Conservation (phyloP, 2,329 filamentous ascomycete genomes). For the Fusarium nygamai region DNA sequence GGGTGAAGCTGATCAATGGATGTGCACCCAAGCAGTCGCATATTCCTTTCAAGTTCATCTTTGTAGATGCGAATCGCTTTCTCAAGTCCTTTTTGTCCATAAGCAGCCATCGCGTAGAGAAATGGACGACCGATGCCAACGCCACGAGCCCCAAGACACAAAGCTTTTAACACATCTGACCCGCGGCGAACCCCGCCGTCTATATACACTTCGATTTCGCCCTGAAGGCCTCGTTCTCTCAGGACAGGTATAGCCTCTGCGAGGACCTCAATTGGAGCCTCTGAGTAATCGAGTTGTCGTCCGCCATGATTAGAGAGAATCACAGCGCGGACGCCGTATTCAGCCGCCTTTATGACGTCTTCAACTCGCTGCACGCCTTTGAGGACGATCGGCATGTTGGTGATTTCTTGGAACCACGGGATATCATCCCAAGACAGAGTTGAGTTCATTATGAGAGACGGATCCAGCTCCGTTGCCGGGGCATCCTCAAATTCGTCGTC, state of each 20-base stretch:
- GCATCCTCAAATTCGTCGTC: slow-evolving; percentile 8
- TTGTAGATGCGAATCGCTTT: slow-evolving; percentile 89
- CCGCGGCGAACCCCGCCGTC: slow-evolving; percentile 89
- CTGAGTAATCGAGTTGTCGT: slow-evolving; percentile 89
- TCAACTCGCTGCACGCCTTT: slow-evolving; percentile 97
- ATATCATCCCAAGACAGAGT: slow-evolving; percentile 92
- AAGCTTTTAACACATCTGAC: slow-evolving; percentile 92
- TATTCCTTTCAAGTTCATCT: slow-evolving; percentile 98
- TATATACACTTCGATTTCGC: slow-evolving; percentile 84
- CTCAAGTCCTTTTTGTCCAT: slow-evolving; percentile 88
- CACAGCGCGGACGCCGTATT: slow-evolving; percentile 83
- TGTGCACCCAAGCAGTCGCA: slow-evolving; percentile 86
- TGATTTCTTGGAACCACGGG: slow-evolving; percentile 88
- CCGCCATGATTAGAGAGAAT: slow-evolving; percentile 97
- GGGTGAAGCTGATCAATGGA: slow-evolving; percentile 72
- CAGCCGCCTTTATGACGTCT: slow-evolving; percentile 85
- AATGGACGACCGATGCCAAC: slow-evolving; percentile 95
- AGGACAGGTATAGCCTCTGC: slow-evolving; percentile 91
- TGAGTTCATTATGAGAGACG: slow-evolving; percentile 62
- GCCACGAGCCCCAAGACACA: slow-evolving; percentile 89
- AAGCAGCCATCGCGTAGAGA: slow-evolving; percentile 92
- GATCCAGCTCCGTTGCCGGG: slow-evolving; percentile 20
- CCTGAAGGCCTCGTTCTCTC: slow-evolving; percentile 73
- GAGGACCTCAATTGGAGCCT: slow-evolving; percentile 86
- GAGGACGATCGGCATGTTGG: slow-evolving; percentile 90